phyloP scores from a whole-genome alignment of 371 early-diverging fungal species.

The Apophysomyces ossiformis region DNA sequence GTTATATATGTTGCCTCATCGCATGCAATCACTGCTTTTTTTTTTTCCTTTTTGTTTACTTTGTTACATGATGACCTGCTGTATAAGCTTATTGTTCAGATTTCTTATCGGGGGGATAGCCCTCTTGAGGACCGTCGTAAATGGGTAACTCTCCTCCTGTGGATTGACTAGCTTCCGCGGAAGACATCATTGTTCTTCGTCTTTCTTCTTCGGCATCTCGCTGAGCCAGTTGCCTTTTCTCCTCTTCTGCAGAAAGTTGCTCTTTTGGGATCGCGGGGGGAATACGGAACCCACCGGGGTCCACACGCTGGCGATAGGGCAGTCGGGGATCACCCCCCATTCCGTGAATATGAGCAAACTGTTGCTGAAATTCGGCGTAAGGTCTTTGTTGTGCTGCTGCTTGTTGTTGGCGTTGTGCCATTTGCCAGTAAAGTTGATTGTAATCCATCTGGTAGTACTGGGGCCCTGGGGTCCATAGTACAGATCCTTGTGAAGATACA shows the following conservation, averaged over 20 bases:
- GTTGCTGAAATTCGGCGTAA: slow-evolving; percentile 50
- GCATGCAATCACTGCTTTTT: background rate
- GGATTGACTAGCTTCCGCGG: background rate
- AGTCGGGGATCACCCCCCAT: slow-evolving; percentile 2
- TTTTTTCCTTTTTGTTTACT: background rate
- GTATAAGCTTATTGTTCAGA: slow-evolving; percentile 1
- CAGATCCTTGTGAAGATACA: slow-evolving; percentile 16
- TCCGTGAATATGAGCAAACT: slow-evolving; percentile 21
- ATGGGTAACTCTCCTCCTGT: background rate
- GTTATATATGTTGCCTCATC: background rate
- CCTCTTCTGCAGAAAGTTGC: slow-evolving; percentile 28
- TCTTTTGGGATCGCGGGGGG: slow-evolving; percentile 18
- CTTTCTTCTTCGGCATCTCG: slow-evolving; percentile 18
- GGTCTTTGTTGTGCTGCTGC: slow-evolving; percentile 33
- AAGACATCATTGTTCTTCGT: background rate
- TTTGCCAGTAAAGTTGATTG: slow-evolving; percentile 47
- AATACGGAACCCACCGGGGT: slow-evolving; percentile 52
- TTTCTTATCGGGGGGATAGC: background rate
- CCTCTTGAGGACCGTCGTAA: background rate
- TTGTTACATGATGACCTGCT: background rate
- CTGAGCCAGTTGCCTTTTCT: slow-evolving; percentile 24
- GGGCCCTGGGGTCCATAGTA: slow-evolving; percentile 10
- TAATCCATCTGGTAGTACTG: slow-evolving; percentile 32
- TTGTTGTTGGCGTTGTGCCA: slow-evolving; percentile 33
- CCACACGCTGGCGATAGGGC: slow-evolving; percentile 32